Conservation (phyloP, 2,329 filamentous ascomycete genomes). For the Bipolaris cookei region DNA sequence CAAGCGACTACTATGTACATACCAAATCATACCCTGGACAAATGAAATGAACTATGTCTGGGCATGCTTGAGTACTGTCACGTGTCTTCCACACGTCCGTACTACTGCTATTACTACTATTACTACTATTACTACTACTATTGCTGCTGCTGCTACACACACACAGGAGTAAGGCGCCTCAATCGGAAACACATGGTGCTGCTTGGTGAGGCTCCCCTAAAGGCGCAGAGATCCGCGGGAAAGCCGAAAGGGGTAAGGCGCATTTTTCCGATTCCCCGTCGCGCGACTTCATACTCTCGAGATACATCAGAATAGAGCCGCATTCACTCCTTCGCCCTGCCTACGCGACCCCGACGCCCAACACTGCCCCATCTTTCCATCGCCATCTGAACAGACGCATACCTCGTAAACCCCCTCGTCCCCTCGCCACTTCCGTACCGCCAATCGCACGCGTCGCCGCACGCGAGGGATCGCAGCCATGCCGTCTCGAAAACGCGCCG, state of each 20-base stretch:
- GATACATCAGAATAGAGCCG: conserved; percentile 7
- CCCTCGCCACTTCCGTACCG: neutral
- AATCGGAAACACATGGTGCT: neutral
- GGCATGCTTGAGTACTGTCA: neutral
- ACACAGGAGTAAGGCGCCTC: neutral
- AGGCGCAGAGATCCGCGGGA: conserved; percentile 11
- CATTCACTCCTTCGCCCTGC: conserved; percentile 16
- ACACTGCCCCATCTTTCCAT: conserved; percentile 2
- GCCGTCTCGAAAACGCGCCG: conserved; percentile 48
- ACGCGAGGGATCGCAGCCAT: conserved; percentile 40
- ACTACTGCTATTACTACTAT: too few species aligned
- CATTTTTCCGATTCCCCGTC: conserved; percentile 10
- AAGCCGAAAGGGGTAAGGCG: conserved; percentile 3
- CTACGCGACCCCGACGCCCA: conserved; percentile 4
- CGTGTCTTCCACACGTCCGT: neutral
- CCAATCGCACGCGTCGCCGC: conserved; percentile 43
- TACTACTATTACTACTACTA: too few species aligned
- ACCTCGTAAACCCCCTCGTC: neutral
- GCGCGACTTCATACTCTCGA: conserved; percentile 13
- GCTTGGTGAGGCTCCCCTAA: conserved; percentile 9
- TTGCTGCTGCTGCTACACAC: too few species aligned
- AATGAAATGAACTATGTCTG: neutral
- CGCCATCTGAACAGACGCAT: conserved; percentile 5
- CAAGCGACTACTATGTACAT: neutral
- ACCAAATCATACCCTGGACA: neutral